Percentiles rank a stretch among this genome's conserved stretches.
These are phyloP conservation scores for Boletus rufocinnamomeus DNA, from an alignment of 768 basidiomycete genomes.

Conservation along the genomic window DNA sequence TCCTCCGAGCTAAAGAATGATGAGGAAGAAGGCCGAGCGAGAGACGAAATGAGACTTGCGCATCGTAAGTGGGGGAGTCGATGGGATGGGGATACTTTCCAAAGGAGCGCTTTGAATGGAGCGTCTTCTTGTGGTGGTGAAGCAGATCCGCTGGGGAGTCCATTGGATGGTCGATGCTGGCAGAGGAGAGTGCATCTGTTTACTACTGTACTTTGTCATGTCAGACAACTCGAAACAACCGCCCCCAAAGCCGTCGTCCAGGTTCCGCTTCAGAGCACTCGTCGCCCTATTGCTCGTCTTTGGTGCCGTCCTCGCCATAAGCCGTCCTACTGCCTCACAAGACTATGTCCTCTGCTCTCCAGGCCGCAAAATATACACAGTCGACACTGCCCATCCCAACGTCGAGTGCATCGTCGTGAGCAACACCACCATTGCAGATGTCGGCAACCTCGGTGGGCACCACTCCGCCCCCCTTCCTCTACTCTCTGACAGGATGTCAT, in stretches of 20 bases:
- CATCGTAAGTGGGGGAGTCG: constrained; percentile 79
- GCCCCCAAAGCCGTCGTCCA: not conserved
- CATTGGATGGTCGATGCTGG: constrained; percentile 15
- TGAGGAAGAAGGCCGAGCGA: constrained; percentile 10
- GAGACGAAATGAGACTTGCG: constrained; percentile 40
- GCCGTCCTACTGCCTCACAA: not conserved
- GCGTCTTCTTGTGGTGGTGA: constrained; percentile 37
- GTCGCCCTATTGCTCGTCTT: constrained; percentile 12
- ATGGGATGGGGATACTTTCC: constrained; percentile 62
- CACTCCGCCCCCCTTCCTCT: not conserved
- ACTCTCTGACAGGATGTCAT: not conserved
- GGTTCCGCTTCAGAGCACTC: constrained; percentile 1
- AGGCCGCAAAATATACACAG: constrained; percentile 63
- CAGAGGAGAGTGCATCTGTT: not conserved
- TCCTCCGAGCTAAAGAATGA: constrained; percentile 66
- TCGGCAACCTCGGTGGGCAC: constrained; percentile 51
- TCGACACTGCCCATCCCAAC: constrained; percentile 50
- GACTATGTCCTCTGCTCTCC: constrained; percentile 63
- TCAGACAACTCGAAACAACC: not conserved
- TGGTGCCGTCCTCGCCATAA: constrained; percentile 2
- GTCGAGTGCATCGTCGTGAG: constrained; percentile 65
- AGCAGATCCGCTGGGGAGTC: constrained; percentile 26
- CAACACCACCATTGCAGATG: constrained; percentile 46
- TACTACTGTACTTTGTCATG: too few species aligned
- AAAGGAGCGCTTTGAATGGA: constrained; percentile 61